Percentiles rank a stretch among this genome's conserved stretches.
Conservation (phyloP, 768 basidiomycete genomes). For the Candolleomyces eurysporus region DNA sequence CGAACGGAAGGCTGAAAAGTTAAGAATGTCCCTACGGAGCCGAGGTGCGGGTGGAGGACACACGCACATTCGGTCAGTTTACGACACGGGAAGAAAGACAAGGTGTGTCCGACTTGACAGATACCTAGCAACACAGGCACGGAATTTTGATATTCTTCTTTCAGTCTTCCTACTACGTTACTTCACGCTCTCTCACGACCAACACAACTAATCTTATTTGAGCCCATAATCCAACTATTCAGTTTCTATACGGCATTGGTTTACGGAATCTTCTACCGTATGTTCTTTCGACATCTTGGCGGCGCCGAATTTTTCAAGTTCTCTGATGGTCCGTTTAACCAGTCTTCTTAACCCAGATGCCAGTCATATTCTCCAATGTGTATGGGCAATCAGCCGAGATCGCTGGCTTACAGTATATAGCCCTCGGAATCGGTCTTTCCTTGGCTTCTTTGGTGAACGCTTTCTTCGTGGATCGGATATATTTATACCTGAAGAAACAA, state of each 20-base stretch:
- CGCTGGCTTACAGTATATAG: constrained; percentile 60
- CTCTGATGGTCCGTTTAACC: neutral
- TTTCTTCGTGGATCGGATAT: constrained; percentile 44
- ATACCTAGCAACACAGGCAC: too few relatives aligned
- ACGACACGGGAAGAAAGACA: neutral
- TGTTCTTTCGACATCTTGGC: constrained; percentile 17
- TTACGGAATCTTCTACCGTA: constrained; percentile 49
- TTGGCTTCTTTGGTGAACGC: constrained; percentile 43
- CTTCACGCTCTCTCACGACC: constrained; percentile 58
- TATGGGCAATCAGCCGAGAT: constrained; percentile 52
- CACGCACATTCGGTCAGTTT: neutral
- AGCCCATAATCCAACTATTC: constrained; percentile 63
- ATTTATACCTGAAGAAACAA: constrained; percentile 40
- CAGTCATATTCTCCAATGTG: constrained; percentile 45
- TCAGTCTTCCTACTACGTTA: constrained; percentile 34
- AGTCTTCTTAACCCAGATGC: constrained; percentile 35
- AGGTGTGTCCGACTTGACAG: neutral
- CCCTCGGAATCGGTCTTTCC: constrained; percentile 53
- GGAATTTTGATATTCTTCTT: too few relatives aligned
- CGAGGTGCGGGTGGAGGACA: neutral
- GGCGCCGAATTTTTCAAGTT: neutral
- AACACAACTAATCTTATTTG: constrained; percentile 54
- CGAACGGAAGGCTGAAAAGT: too few relatives aligned
- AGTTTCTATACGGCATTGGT: constrained; percentile 58
- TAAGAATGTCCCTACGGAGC: too few relatives aligned